Base-by-base conservation (phyloP, 768 basidiomycete genomes). In the Lactarius indigo region DNA sequence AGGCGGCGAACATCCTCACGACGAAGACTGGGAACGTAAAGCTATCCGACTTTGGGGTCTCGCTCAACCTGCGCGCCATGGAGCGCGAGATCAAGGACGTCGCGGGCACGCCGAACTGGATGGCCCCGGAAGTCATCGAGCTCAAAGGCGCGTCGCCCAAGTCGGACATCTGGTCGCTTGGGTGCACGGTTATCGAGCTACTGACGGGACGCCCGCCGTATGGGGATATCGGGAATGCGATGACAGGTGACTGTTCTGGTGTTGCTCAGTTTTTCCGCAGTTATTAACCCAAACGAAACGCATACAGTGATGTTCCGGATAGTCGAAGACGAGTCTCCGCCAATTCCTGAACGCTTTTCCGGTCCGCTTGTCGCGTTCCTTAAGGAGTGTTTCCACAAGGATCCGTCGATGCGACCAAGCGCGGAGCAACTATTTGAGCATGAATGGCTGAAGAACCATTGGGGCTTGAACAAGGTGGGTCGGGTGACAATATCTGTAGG, bases 11-110 rank as follows among this genome's bases (percentile, higher is more conserved):
- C 75, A 97, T 99, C 74, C 85, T 99, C n/a, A 95, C 92, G 17
- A 98, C 96, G 18, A 98, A 98, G 84, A 96, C 88, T 59, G 96
- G 96, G 52, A 97, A 98, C 73, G 89, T 97, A 74, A 98, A 98
- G 79, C 85, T 99, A 3, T 91, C 94, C 9, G 96, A 99, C 76
- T 98, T 99, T 76, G 96, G 96, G 56, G 96, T 98, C 17, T 98
- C 96, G 28, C 87, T 98, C 68, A 97, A 96, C 76, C 84, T 98
- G 72, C 87, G 92, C 57, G 94, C 94, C 1, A 88, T 98, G 84
- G 90, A 90, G 72, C 83, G 86, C 30, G 90, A 92, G 73, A 88
- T 86, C 71, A 89, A 91, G 74, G 91, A 91, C 71, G 90, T 94
- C 31, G 89, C 91, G 9, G 96, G 96, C 12, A 99, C 96, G 12